phyloP scores from a whole-genome alignment of 495 filamentous ascomycete species.

The Neurospora sp. region DNA sequence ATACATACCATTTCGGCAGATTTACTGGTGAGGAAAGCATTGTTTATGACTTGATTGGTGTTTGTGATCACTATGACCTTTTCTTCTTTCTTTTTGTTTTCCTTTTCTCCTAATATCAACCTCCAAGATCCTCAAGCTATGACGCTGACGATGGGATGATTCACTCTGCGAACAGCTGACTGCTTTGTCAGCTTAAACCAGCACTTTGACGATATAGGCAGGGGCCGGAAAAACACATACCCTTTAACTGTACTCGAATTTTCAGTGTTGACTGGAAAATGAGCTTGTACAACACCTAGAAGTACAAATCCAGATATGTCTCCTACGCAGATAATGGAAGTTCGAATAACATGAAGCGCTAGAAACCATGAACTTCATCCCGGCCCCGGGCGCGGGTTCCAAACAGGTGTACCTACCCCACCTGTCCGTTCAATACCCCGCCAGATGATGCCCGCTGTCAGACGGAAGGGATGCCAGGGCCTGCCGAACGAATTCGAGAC shows the following conservation, averaged over 20 bases:
- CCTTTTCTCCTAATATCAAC: background rate
- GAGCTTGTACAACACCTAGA: background rate
- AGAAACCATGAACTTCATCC: background rate
- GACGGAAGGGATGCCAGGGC: background rate
- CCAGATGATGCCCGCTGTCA: background rate
- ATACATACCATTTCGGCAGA: conserved; percentile 70
- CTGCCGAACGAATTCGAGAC: background rate
- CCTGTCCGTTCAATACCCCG: background rate
- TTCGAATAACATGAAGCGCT: background rate
- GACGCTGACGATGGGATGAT: background rate
- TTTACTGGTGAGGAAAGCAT: conserved; percentile 55
- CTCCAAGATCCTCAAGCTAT: background rate
- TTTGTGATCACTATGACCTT: background rate
- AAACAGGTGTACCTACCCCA: background rate
- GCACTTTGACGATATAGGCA: background rate
- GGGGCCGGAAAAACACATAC: background rate
- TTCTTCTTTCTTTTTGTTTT: background rate
- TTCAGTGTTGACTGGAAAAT: background rate
- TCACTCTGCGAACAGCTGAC: background rate
- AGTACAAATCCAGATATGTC: background rate
- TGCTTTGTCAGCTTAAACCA: background rate
- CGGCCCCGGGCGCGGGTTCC: background rate
- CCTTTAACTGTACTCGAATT: background rate
- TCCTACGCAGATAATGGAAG: background rate
- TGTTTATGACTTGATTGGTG: conserved; percentile 9